Evolutionary conservation across 1,139 yeast genomes (phyloP), one percentile per base, ranked within the genome.

Genomic region (Candida dubliniensis): DNA sequence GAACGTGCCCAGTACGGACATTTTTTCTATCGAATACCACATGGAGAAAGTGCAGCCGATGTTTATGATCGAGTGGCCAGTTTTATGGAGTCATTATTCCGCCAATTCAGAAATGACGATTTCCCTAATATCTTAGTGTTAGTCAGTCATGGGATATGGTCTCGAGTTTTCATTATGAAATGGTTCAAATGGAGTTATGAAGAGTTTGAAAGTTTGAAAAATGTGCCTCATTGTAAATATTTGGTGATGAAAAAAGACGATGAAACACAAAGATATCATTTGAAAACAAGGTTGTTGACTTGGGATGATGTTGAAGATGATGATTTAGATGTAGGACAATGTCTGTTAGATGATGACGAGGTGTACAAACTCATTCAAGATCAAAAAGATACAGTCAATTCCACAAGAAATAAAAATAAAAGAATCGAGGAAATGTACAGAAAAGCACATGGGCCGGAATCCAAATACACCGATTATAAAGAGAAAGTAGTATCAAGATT

Each of bases 31-130:
- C 67, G 97, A 44, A 90, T 90, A 30, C 96, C 96, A 9, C 83
- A 87, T 57, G 97, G 97, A 4, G 97, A 90, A 61, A 84, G 93
- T 56, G 97, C 96, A 0, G 97, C 97, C 0, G 97, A 90, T 63
- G 96, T 90, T 3, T 90, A 83, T 64, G 96, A 90, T 61, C 69
- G 97, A 40, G 85, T 91, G 48, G 87, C 96, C 2, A 87, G 95
- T 31, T 90, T 90, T 63, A 89, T 89, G 60, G 96, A 89, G 61
- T 81, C 95, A 0, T 64, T 90, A 37, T 88, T 84, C 61, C 73
- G 97, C 35, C 95, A 87, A 59, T 90, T 90, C 58, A 80, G 79
- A 47, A 71, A 72, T 41, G 83, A 77, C 18, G 71, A 77, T 54
- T 86, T 85, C 61, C 91, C 95, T 9, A 74, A 77, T 41, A 84